Base-by-base conservation (phyloP, 2,329 filamentous ascomycete species). In the Colletotrichum eremochloae region DNA sequence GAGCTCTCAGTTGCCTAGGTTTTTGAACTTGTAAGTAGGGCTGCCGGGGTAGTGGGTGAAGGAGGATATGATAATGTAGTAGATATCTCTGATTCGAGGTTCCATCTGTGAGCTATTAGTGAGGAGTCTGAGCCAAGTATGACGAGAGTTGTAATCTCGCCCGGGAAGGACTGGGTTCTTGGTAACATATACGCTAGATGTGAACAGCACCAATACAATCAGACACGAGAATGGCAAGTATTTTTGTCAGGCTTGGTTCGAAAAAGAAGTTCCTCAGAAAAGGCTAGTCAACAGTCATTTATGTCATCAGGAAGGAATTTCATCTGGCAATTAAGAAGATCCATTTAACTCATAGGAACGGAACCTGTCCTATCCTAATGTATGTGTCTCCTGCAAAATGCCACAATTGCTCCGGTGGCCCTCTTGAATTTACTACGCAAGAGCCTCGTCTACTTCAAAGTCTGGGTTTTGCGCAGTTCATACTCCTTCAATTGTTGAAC, bases 11-110 rank as follows among this genome's bases (percentile, higher is more conserved):
- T 63, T 63, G 5, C 48, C 61, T 5, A 67, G 75, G 63, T 83
- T 79, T 36, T 78, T 78, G 8, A 80, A 82, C 29, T 78, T 77
- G 65, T 79, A 80, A 80, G 78, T 24, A 60, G 87, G 85, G 0
- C 84, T 80, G 36, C 89, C 88, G 0, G 89, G 83, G 74, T 90
- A 90, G 14, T 89, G 85, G 76, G 90, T 90, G 61, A 74, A 62
- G 38, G 64, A 64, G 9, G 63, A 65, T 24, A 61, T 55, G 53
- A 64, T 60, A 61, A 71, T 61, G 61, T 61, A 67, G 24, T 58
- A 68, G 56, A 40, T 68, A 2, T 72, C 63, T n/a, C 50, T 53
- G 1, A 72, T 60, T 72, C 67, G 0, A 67, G 67, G 55, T 72
- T 72, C 70, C 67, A 72, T 62, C 70, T 72, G 24, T 29, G 33